phyloP scores from a whole-genome alignment of 495 filamentous ascomycete species.

The Opeltia flavorubescens region DNA sequence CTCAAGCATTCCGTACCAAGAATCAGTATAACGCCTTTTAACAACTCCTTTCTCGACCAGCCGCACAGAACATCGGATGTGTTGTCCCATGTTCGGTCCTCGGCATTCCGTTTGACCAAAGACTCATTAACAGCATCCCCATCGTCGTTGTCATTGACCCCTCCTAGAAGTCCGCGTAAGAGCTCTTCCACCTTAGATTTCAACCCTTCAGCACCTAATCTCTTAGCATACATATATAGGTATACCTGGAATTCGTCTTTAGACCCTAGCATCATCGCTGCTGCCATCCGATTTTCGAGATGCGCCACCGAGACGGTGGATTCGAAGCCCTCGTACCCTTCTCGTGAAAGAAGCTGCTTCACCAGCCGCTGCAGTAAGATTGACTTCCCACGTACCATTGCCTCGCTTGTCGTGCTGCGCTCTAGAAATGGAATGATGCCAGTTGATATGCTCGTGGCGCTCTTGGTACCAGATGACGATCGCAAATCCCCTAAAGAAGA shows the following conservation, averaged over 20 bases:
- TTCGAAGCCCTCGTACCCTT: slow-evolving; percentile 88
- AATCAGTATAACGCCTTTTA: slow-evolving; percentile 82
- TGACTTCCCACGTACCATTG: slow-evolving; percentile 78
- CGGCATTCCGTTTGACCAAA: slow-evolving; percentile 41
- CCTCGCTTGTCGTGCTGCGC: slow-evolving; percentile 84
- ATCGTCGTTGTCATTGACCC: slow-evolving; percentile 37
- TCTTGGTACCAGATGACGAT: slow-evolving; percentile 42
- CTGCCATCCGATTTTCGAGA: slow-evolving; percentile 87
- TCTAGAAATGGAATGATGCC: slow-evolving; percentile 89
- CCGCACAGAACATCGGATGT: slow-evolving; percentile 53
- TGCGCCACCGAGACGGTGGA: slow-evolving; percentile 84
- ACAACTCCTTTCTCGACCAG: slow-evolving; percentile 69
- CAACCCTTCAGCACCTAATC: slow-evolving; percentile 79
- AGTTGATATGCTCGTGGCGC: slow-evolving; percentile 57
- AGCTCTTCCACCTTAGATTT: slow-evolving; percentile 85
- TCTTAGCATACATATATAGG: slow-evolving; percentile 89
- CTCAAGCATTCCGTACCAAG: slow-evolving; percentile 50
- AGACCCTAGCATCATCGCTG: slow-evolving; percentile 69
- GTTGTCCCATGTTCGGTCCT: slow-evolving; percentile 40
- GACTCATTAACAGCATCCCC: slow-evolving; percentile 24
- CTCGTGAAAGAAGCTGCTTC: slow-evolving; percentile 66
- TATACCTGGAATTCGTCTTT: slow-evolving; percentile 85
- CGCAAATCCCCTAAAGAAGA: slow-evolving; percentile 66
- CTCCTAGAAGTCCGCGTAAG: slow-evolving; percentile 62
- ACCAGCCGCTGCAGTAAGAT: slow-evolving; percentile 80